These are phyloP conservation scores for Monosporascus sp. DNA, from an alignment of 2,329 filamentous ascomycete genomes.

Conservation along the genomic window DNA sequence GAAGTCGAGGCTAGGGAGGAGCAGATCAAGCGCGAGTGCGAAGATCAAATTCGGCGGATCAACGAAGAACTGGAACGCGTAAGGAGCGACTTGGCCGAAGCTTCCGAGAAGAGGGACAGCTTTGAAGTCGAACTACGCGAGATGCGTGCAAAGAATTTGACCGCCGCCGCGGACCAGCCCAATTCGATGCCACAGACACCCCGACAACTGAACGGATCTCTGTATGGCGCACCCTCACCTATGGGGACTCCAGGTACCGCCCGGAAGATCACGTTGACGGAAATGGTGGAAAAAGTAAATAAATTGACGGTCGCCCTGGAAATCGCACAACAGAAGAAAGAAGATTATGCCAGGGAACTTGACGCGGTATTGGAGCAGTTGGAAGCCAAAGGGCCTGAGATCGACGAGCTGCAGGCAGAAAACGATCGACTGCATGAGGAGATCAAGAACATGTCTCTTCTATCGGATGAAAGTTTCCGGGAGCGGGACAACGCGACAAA, in stretches of 20 bases:
- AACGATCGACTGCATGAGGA: conserved; percentile 75
- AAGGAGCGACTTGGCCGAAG: conserved; percentile 39
- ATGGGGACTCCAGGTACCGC: conserved; percentile 57
- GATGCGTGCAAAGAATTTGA: conserved; percentile 44
- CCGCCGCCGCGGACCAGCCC: conserved; percentile 30
- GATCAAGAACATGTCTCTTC: conserved; percentile 75
- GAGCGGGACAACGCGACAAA: conserved; percentile 76
- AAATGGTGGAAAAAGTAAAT: conserved; percentile 60
- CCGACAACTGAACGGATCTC: conserved; percentile 48
- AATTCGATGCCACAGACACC: conserved; percentile 57
- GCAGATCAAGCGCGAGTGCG: conserved; percentile 61
- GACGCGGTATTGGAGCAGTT: conserved; percentile 82
- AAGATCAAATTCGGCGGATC: conserved; percentile 52
- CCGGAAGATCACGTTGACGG: conserved; percentile 51
- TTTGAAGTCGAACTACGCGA: conserved; percentile 51
- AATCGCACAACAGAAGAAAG: conserved; percentile 66
- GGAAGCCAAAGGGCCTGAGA: conserved; percentile 80
- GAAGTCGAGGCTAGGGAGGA: conserved; percentile 62
- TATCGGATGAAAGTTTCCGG: conserved; percentile 75
- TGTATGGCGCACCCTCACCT: conserved; percentile 52
- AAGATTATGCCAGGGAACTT: conserved; percentile 69
- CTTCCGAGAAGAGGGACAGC: conserved; percentile 44
- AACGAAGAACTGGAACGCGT: conserved; percentile 54
- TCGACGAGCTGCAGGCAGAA: conserved; percentile 79
- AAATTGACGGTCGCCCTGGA: conserved; percentile 68